A percentile compares a stretch with the other conserved stretches of the same genome.
phyloP scores from a whole-genome alignment of 1,139 yeast genomes.

The Kodamaea suecica region DNA sequence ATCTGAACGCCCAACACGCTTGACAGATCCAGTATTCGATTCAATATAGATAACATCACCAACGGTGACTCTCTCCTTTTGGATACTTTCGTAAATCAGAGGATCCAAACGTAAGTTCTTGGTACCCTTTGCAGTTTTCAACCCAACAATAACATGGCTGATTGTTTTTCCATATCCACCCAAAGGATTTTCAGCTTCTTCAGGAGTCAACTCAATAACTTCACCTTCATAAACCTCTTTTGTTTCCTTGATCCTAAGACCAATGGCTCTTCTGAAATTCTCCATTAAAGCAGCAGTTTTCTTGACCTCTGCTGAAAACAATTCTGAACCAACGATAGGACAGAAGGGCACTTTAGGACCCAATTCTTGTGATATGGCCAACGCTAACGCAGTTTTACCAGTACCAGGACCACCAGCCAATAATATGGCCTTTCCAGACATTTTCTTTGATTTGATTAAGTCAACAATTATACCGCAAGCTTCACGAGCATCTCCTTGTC shows the following conservation, averaged over 20 bases:
- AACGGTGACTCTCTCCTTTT: slow-evolving; percentile 88
- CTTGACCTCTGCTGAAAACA: slow-evolving; percentile 95
- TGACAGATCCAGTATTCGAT: slow-evolving; percentile 96
- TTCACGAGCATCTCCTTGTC: slow-evolving; percentile 92
- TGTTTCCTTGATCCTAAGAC: slow-evolving; percentile 91
- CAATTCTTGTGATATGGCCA: slow-evolving; percentile 93
- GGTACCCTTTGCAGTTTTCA: slow-evolving; percentile 94
- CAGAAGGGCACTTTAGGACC: slow-evolving; percentile 99
- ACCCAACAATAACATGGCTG: slow-evolving; percentile 88
- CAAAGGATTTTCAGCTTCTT: slow-evolving; percentile 93
- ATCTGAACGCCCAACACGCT: slow-evolving; percentile 95
- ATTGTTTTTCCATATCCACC: slow-evolving; percentile 98
- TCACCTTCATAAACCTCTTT: slow-evolving; percentile 99
- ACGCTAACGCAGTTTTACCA: slow-evolving; percentile 94
- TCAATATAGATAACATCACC: slow-evolving; percentile 98
- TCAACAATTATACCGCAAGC: slow-evolving; percentile 97
- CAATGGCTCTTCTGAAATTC: slow-evolving; percentile 94
- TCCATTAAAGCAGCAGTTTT: slow-evolving; percentile 98
- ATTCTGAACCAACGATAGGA: slow-evolving; percentile 94
- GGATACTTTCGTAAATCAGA: slow-evolving; percentile 90
- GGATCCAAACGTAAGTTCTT: slow-evolving; percentile 92
- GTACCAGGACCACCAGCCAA: slow-evolving; percentile 98
- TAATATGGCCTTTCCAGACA: slow-evolving; percentile 94
- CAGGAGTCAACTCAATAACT: slow-evolving; percentile 93
- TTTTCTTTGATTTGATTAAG: slow-evolving; percentile 84